phyloP scores from a whole-genome alignment of 495 filamentous ascomycete species.

The Penicillium mononematosum region DNA sequence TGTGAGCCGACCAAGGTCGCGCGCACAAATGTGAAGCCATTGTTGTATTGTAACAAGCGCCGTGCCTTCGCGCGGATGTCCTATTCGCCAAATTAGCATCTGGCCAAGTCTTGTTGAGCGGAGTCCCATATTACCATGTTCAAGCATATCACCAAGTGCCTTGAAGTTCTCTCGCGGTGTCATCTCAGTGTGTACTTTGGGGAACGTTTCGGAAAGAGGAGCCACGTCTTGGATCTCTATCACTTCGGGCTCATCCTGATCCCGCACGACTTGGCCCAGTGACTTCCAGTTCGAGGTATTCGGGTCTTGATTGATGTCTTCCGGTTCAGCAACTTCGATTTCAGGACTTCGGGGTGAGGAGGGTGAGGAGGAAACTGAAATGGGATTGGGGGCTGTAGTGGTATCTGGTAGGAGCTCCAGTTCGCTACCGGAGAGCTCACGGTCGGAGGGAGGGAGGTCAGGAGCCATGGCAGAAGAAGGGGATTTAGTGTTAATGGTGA shows the following conservation, averaged over 20 bases:
- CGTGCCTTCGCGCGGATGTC: conserved; percentile 27
- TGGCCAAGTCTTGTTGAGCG: neutral
- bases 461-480: conserved; percentile 26
- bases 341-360: conserved; percentile 43
- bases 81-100: conserved; percentile 23
- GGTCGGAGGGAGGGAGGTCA: conserved; percentile 13
- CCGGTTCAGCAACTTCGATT: conserved; percentile 55
- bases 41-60: conserved; percentile 30
- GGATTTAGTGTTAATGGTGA: conserved; percentile 59
- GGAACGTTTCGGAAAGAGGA: conserved; percentile 37
- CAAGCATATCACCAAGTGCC: conserved; percentile 37
- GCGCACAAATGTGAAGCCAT: conserved; percentile 38
- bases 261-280: conserved; percentile 37
- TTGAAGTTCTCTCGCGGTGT: conserved; percentile 40
- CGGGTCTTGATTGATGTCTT: conserved; percentile 53
- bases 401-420: conserved; percentile 19
- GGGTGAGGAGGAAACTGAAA: conserved; percentile 52
- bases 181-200: conserved; percentile 27
- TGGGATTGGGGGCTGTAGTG: conserved; percentile 31
- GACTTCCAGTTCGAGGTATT: conserved; percentile 46
- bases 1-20: conserved; percentile 32
- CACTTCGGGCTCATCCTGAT: conserved; percentile 31
- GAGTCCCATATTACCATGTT: conserved; percentile 40
- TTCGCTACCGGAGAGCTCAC: conserved; percentile 16
- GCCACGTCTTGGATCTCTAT: conserved; percentile 35